phyloP scores from a whole-genome alignment of 148 eudicot species.

The Bassia scoparia region DNA sequence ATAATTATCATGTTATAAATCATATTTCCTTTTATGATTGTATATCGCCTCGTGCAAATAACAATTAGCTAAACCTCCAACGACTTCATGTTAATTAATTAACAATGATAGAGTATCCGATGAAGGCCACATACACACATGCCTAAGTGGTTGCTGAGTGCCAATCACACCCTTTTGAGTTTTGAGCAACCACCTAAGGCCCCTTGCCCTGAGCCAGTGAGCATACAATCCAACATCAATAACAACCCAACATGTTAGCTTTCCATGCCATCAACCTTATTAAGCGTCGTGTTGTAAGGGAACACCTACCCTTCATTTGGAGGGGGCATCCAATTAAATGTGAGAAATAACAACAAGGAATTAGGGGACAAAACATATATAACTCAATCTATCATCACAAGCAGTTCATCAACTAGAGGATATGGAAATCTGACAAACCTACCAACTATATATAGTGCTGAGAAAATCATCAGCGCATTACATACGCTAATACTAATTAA shows the following conservation, averaged over 20 bases:
- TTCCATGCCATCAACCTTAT: slow-evolving; percentile 1
- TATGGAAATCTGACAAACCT: slow-evolving; percentile 13
- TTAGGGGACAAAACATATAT: background rate
- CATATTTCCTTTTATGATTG: no score
- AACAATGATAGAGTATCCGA: background rate
- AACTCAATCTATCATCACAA: slow-evolving; percentile 7
- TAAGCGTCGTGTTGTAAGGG: background rate
- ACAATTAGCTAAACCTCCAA: background rate
- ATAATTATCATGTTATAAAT: no score
- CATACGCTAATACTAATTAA: no score
- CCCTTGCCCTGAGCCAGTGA: background rate
- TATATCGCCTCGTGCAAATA: background rate
- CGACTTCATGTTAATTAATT: background rate
- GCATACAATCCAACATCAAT: background rate
- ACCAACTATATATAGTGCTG: slow-evolving; percentile 13
- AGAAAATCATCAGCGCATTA: no score
- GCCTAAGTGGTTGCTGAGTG: background rate
- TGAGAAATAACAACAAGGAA: background rate
- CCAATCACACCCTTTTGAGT: background rate
- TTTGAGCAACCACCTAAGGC: background rate
- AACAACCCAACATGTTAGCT: background rate
- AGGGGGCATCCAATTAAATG: background rate
- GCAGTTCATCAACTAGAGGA: slow-evolving; percentile 11
- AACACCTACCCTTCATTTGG: background rate
- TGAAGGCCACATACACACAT: no score